These are phyloP conservation scores for Trypanosoma conorhini DNA, from an alignment of 208 protist species.

Conservation along the genomic window DNA sequence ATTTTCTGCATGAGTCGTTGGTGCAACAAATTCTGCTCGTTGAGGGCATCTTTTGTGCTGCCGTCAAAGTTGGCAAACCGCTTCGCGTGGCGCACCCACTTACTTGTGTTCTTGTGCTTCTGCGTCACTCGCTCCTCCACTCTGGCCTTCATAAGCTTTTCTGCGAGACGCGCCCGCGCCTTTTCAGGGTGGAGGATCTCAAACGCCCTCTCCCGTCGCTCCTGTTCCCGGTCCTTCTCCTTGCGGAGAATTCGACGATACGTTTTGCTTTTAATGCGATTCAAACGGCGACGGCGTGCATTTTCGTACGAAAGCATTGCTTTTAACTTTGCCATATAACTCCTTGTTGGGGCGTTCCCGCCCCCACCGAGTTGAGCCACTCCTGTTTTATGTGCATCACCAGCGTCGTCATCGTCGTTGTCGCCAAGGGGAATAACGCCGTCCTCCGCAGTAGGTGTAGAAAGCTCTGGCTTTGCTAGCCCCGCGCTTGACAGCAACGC, in stretches of 20 bases:
- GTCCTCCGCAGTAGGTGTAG: slow-evolving; percentile 6
- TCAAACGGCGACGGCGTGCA: slow-evolving; percentile 80
- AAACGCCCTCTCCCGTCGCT: slow-evolving; percentile 78
- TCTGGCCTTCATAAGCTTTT: slow-evolving; percentile 80
- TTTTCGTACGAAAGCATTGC: slow-evolving; percentile 90
- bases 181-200: slow-evolving; percentile 89
- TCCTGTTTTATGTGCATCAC: background rate
- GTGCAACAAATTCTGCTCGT: slow-evolving; percentile 84
- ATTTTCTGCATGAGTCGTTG: slow-evolving; percentile 90
- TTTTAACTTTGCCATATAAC: slow-evolving; percentile 90
- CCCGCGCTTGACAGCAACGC: slow-evolving; percentile 58
- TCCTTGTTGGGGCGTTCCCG: slow-evolving; percentile 35
- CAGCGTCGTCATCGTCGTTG: slow-evolving; percentile 29
- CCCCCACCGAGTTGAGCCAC: background rate
- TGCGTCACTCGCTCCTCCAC: slow-evolving; percentile 88
- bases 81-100: slow-evolving; percentile 91
- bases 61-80: slow-evolving; percentile 78
- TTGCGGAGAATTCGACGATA: slow-evolving; percentile 92
- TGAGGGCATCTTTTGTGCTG: slow-evolving; percentile 83
- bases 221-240: slow-evolving; percentile 89
- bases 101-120: slow-evolving; percentile 93
- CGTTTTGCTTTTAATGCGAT: slow-evolving; percentile 94
- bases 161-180: slow-evolving; percentile 67
- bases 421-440: slow-evolving; percentile 15
- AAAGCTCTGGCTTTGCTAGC: slow-evolving; percentile 36